Evolutionary conservation across 2,329 filamentous ascomycete species (phyloP), one percentile per base, ranked within the genome.

Genomic region (Colletotrichum sp.): DNA sequence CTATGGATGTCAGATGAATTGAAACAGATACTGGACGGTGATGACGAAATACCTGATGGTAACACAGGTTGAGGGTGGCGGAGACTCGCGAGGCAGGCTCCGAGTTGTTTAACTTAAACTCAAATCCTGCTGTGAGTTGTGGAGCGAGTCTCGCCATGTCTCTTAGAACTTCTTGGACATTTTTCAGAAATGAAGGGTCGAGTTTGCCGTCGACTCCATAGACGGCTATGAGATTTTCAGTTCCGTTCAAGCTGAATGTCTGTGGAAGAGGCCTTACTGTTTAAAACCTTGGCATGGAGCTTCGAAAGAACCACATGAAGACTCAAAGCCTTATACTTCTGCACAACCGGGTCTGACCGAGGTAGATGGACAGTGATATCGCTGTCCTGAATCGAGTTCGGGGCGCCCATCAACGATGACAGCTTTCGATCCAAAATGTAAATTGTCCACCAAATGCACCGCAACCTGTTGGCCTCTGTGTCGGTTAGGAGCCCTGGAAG

Each of bases 371-470:
- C 55, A 5, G 71, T 71, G 3, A 66, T 67, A 8, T 72, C 70
- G 36, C 52, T 36, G 30, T 74, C 60, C 15, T 69, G 60, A 6
- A 76, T 76, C 7, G 66, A 72, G 30, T 63, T 76, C 8, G 69
- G 70, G 2, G 65, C 49, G 4, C 65, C 74, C 65, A 74, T 74
- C 9, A 73, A 13, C 9, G 60, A 76, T 8, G 70, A 70, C 4
- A 73, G 55, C 10, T 73, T 76, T 26, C 65, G 64, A n/a, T 76
- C 74, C 13, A 76, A 59, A 32, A 73, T 73, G 5, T 76, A 76
- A 2, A 76, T 60, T 3, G 65, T 70, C 65, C 65, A 73, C 70
- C 70, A 73, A 3, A 64, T 59, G 26, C 70, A 73, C 6, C 70
- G 64, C 24, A 69, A 30, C 10, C 74, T 62, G 18, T 62, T 69